phyloP scores from a whole-genome alignment of 139 green algal genomes.

The Chlamydomonas incerta region DNA sequence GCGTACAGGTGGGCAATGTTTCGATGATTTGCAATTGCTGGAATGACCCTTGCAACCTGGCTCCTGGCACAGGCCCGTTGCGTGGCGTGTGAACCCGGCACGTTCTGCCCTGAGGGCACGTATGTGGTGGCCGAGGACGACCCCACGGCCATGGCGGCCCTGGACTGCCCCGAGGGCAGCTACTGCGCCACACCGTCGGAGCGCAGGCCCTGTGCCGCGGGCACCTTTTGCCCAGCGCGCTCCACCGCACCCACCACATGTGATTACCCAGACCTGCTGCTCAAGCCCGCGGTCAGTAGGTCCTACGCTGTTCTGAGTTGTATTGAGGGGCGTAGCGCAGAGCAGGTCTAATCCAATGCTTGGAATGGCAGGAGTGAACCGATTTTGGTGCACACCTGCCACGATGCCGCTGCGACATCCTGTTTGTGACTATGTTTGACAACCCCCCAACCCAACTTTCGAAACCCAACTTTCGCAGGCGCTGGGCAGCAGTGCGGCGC shows the following conservation, averaged over 20 bases:
- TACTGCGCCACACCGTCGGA: conserved; percentile 30
- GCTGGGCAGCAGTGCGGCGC: not conserved
- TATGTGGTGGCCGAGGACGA: not conserved
- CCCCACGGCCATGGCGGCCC: not conserved
- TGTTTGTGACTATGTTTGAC: too few relatives aligned
- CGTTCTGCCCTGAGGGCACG: conserved; percentile 39
- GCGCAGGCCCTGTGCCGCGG: not conserved
- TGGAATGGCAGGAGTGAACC: too few relatives aligned
- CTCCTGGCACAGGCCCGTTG: conserved; percentile 11
- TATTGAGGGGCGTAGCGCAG: too few relatives aligned
- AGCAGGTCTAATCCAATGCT: too few relatives aligned
- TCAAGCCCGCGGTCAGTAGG: not conserved
- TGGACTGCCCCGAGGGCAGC: conserved; percentile 31
- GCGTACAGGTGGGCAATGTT: too few relatives aligned
- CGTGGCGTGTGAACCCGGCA: conserved; percentile 19
- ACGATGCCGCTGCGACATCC: too few relatives aligned
- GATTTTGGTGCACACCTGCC: too few relatives aligned
- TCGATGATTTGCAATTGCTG: too few relatives aligned
- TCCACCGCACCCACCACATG: not conserved
- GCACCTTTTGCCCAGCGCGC: conserved; percentile 13
- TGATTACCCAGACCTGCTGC: not conserved
- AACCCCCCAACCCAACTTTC: too few relatives aligned
- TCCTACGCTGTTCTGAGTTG: too few relatives aligned
- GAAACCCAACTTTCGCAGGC: too few relatives aligned
- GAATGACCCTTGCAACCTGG: too few relatives aligned